Evolutionary conservation across 345 rosid species (phyloP), one percentile per base, ranked within the genome.

Genomic region (Mangifera indica): DNA sequence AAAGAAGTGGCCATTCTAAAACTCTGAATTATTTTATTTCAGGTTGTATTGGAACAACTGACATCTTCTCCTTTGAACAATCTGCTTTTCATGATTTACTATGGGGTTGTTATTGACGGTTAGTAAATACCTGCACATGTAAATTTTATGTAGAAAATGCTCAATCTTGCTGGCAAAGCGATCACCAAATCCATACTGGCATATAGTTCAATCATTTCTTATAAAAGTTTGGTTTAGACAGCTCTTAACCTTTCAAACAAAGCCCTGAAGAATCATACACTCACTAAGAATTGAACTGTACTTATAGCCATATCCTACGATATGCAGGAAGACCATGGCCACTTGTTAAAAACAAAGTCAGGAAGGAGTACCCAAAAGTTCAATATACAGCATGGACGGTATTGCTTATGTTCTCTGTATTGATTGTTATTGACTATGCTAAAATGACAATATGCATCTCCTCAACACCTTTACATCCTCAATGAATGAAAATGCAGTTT

Each of bases 41-140:
- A 93, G 97, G 97, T 94, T 64, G 59, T 83, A 2, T 9, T 92
- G 78, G 97, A 92, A 75, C 97, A 92, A 77, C 64, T 90, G 81
- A 92, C 97, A 58, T 54, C 89, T 68, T 94, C 98, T 77, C 98
- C 97, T 61, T 82, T 89, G 87, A 94, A 90, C 88, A 93, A 89
- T 83, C 73, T 94, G 80, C 66, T 92, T 60, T 92, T 90, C 87
- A 86, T 89, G 97, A 64, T 92, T 76, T 92, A 87, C 77, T 94
- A 85, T 76, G 97, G 92, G 60, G 64, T 85, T 46, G 80, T 90
- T 49, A 69, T 92, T 5, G 97, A 94, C 66, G 82, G 97, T 89
- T 79, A 82, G 93, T 75, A 25, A 15, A 11, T 55, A 29, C 37
- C 20, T 2, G 10, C 6, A 21, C 14, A 51, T 61, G 3, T 22